Evolutionary conservation across 2,329 filamentous ascomycete genomes (phyloP), one percentile per base, ranked within the genome.

Genomic region (Claviceps sp.): DNA sequence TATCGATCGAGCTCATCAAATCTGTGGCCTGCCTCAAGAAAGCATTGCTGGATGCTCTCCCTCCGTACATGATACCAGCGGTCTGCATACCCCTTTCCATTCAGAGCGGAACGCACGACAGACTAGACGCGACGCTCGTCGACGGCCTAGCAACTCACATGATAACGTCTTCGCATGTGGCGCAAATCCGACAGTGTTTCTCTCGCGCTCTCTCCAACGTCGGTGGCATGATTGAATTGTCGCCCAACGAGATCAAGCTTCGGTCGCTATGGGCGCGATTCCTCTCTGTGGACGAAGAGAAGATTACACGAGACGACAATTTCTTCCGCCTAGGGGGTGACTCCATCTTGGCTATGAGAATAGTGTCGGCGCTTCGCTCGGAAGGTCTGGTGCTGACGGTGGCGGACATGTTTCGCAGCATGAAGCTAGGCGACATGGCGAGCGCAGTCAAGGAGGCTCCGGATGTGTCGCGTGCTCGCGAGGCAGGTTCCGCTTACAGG

Each of bases 241-340:
- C 48, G n/a, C 8, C 40, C 11, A 37, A 16, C 13, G 48, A 50
- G 48, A 5, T 37, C 24, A 67, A 63, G 7, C 63, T 81, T 5
- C 69, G 69, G 13, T 60, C 62, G 5, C 63, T 76, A 13, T 81
- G 77, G 76, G 67, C 70, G 37, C 67, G 67, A 4, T 69, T 77
- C 1, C 62, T 80, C 34, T 62, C 59, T 1, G 60, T 75, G 1
- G 57, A 63, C 0, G 66, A 75, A 51, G 67, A 73, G 2, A 65
- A 72, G 1, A 76, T 81, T 18, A 69, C 73, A 1, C 63, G 74
- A 1, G 72, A 79, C 11, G 74, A 81, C 58, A 78, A 75, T 63
- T 82, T 82, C 64, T 81, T 82, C 69, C 70, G 72, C 3, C 70
- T 81, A 0, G 78, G 79, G 1, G 79, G 79, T 20, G 78, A 82